A percentile compares a stretch with the other conserved stretches of the same genome.
phyloP scores from a whole-genome alignment of 2,329 filamentous ascomycete genomes.

The Exophiala phaeomuriformis region DNA sequence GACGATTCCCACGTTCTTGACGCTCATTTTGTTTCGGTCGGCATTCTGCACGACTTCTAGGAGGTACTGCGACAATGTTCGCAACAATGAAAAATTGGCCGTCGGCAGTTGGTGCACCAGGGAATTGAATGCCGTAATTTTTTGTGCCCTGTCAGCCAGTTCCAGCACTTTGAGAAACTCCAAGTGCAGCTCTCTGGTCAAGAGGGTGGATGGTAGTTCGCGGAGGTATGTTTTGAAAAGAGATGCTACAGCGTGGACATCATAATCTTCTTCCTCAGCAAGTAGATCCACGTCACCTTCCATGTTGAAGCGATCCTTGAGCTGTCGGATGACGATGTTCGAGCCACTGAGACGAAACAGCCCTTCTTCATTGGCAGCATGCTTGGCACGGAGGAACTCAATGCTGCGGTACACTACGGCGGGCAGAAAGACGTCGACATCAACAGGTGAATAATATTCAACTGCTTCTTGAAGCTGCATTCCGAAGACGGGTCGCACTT shows the following conservation, averaged over 20 bases:
- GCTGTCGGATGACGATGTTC: conserved; percentile 82
- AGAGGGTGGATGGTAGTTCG: conserved; percentile 81
- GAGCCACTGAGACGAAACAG: conserved; percentile 97
- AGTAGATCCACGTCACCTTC: conserved; percentile 88
- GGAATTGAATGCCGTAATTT: conserved; percentile 66
- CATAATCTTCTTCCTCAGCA: conserved; percentile 75
- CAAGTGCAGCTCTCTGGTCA: conserved; percentile 82
- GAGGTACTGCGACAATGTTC: conserved; percentile 78
- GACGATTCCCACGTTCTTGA: conserved; percentile 94
- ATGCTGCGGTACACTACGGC: conserved; percentile 94
- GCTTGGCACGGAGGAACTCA: conserved; percentile 79
- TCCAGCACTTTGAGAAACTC: conserved; percentile 84
- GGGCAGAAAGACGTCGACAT: conserved; percentile 68
- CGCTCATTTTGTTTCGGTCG: conserved; percentile 93
- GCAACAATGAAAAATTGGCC: conserved; percentile 72
- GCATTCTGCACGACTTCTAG: conserved; percentile 88
- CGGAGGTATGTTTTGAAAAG: conserved; percentile 89
- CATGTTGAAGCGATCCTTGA: conserved; percentile 86
- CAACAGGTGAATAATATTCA: conserved; percentile 63
- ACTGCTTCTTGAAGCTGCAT: conserved; percentile 80
- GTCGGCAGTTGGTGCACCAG: conserved; percentile 73
- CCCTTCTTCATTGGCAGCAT: conserved; percentile 78
- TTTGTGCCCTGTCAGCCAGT: conserved; percentile 64
- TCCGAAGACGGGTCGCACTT: conserved; percentile 68
- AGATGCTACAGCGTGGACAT: conserved; percentile 92